Conservation (phyloP, 495 filamentous ascomycete genomes). For the Emericellopsis terricola region DNA sequence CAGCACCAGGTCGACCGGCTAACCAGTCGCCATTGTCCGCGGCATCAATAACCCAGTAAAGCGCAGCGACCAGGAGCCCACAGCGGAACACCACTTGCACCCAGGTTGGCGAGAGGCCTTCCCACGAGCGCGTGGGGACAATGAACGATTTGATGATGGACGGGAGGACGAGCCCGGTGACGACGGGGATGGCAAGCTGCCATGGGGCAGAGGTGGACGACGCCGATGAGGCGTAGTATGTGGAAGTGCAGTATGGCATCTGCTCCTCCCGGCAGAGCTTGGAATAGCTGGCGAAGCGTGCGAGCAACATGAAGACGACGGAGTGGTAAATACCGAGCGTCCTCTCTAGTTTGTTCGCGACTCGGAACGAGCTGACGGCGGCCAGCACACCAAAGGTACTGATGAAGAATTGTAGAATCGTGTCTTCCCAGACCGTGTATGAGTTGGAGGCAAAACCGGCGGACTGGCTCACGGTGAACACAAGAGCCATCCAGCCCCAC, state of each 20-base stretch:
- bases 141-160: conserved; percentile 65
- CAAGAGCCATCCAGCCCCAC: conserved; percentile 72
- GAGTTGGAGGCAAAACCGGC: conserved; percentile 92
- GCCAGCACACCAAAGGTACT: conserved; percentile 64
- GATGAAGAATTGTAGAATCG: conserved; percentile 82
- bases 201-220: conserved; percentile 87
- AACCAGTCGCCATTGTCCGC: conserved; percentile 86
- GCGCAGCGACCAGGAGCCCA: conserved; percentile 54
- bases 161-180: conserved; percentile 56
- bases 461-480: conserved; percentile 69
- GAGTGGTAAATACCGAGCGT: conserved; percentile 69
- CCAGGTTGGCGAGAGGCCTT: conserved; percentile 68
- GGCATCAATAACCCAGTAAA: conserved; percentile 82
- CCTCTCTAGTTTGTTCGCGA: conserved; percentile 41
- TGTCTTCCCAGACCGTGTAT: conserved; percentile 98
- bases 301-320: conserved; percentile 62
- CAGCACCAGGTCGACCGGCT: conserved; percentile 30
- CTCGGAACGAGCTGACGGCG: conserved; percentile 55
- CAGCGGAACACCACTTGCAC: conserved; percentile 63
- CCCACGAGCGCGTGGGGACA: conserved; percentile 56
- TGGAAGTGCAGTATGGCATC: conserved; percentile 90
- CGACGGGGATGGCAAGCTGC: conserved; percentile 69
- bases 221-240: conserved; percentile 81
- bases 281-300: conserved; percentile 69
- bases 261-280: conserved; percentile 94